Evolutionary conservation across 176 grass and related monocot species (phyloP).

Genomic region (Eremochloa ophiuroides): DNA sequence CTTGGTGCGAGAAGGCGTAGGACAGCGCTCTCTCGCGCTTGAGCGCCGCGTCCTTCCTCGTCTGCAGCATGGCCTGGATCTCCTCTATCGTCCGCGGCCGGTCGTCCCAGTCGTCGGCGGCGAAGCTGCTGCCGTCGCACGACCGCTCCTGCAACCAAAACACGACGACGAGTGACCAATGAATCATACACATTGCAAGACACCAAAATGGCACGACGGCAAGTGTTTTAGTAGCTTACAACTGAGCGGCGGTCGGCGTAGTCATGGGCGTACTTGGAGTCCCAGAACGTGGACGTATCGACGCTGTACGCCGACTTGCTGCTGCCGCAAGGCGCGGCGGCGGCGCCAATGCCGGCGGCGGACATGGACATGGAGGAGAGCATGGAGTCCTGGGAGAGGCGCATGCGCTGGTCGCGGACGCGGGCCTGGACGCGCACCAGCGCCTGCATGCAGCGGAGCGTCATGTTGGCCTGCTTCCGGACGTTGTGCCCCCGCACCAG

Average conservation of each 20-base stretch:
- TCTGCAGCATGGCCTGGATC: conserved; percentile 88
- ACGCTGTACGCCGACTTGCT: conserved; percentile 79
- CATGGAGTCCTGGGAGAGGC: conserved; percentile 66
- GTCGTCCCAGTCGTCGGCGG: conserved; percentile 91
- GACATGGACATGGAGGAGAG: background rate
- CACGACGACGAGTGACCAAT: too few species aligned
- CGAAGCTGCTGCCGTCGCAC: conserved; percentile 77
- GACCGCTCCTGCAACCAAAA: conserved; percentile 48
- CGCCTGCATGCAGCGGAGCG: conserved; percentile 95
- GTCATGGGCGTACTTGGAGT: conserved; percentile 74
- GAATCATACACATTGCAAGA: background rate
- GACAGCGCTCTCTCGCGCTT: conserved; percentile 88
- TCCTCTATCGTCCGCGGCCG: conserved; percentile 79
- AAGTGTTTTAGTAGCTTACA: background rate
- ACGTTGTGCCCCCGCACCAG: conserved; percentile 97
- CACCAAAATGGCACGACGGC: background rate
- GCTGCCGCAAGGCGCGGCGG: conserved; percentile 40
- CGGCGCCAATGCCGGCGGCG: background rate
- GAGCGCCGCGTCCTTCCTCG: conserved; percentile 70
- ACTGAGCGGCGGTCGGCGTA: conserved; percentile 68
- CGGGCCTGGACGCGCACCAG: conserved; percentile 84
- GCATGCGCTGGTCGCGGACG: conserved; percentile 77
- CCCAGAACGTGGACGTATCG: conserved; percentile 72
- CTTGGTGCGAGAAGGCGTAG: conserved; percentile 88
- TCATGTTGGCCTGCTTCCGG: conserved; percentile 92